Evolutionary conservation across 1,284 basidiomycete species (phyloP).

Genomic region (Rhodotorula mucilaginosa): DNA sequence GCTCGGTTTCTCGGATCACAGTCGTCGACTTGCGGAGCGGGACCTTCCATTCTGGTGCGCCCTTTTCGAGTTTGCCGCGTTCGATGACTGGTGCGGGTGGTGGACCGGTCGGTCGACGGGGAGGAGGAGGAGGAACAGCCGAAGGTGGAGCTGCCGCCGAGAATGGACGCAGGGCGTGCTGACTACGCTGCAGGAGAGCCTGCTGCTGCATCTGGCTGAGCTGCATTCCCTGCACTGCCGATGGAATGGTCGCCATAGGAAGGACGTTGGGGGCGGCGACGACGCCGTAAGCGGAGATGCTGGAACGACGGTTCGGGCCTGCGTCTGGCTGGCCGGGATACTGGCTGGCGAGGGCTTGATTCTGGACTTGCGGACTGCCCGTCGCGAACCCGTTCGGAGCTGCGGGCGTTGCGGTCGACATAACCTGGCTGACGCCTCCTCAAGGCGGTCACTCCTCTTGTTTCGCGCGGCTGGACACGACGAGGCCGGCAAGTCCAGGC

Average conservation of each 20-base stretch:
- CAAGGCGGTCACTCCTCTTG: too few relatives aligned
- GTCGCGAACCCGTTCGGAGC: not conserved
- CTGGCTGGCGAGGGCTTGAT: not conserved
- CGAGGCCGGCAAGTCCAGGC: too few relatives aligned
- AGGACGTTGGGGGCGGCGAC: not conserved
- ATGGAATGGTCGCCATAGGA: not conserved
- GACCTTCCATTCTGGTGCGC: constrained; percentile 29
- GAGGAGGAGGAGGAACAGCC: not conserved
- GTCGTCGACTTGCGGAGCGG: constrained; percentile 21
- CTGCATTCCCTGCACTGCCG: not conserved
- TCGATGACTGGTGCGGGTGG: not conserved
- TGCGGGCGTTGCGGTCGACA: not conserved
- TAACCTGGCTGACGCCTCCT: not conserved
- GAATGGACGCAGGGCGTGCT: not conserved
- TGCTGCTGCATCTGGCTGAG: constrained; percentile 8
- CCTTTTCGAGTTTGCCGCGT: constrained; percentile 8
- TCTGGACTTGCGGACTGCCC: not conserved
- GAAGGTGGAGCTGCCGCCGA: not conserved
- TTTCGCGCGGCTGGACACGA: too few relatives aligned
- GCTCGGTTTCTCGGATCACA: constrained; percentile 16
- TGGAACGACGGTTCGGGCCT: not conserved
- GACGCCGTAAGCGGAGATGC: not conserved
- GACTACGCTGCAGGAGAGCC: constrained; percentile 1
- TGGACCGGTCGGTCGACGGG: not conserved
- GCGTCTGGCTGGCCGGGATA: not conserved